Evolutionary conservation across 805 yeast genomes (phyloP), one percentile per base, ranked within the genome.

Genomic region (Brettanomyces custersianus): DNA sequence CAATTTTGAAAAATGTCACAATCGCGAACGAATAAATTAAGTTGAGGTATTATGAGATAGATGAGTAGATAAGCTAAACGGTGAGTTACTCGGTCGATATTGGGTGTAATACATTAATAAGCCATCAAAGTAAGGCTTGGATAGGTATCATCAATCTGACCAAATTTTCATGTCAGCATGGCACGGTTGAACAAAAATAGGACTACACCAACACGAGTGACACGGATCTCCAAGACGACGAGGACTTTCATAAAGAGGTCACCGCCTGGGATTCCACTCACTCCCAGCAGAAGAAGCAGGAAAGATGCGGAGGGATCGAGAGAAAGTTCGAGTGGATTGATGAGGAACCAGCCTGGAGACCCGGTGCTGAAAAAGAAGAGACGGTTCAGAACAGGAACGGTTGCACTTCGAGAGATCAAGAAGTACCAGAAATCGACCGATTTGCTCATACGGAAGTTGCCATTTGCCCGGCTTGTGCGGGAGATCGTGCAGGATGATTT

Each of bases 391-490:
- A 83, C 85, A 1, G 86, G 87, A 12, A 74, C 78, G 0, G 57
- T 63, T 17, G 90, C 90, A 2, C 55, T 80, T 21, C 59, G 76
- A 46, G 88, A 82, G 47, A 81, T 82, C 17, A 62, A 84, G 38
- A 68, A 67, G 47, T 81, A 69, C 46, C 90, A 82, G 49, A 69
- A 72, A 49, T 65, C 77, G 23, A 76, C 87, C 1, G 88, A 80
- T 41, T 57, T 82, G 26, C 60, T 82, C 31, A 63, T 82, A 12
- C 63, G 86, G 19, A 80, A 80, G 47, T 65, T 82, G 21, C 94
- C 94, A 13, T 82, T 82, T 63, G 84, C 90, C 1, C 62, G 90
- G 41, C 59, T 82, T 18, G 85, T 82, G 7, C 71, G 80, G 41
- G 92, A 82, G 46, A 77, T 82, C 3, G 80, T 86, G 0, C 76